Evolutionary conservation across 495 filamentous ascomycete genomes (phyloP).

Genomic region (Chaetomium fimeti): DNA sequence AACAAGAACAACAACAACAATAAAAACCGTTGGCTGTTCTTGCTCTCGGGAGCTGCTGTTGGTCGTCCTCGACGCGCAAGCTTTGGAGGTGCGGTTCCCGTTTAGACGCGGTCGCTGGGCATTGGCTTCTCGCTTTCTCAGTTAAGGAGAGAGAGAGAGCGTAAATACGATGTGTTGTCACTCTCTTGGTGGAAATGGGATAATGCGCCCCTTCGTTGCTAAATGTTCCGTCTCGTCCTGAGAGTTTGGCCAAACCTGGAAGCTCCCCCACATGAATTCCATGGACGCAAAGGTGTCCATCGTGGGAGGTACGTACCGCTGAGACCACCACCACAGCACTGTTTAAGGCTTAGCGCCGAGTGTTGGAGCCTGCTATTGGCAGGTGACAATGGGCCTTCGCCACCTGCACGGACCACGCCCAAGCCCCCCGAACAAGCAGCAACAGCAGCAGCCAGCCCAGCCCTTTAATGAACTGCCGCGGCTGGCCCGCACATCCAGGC

Average conservation of each 20-base stretch:
- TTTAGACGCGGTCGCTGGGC: slow-evolving; percentile 2
- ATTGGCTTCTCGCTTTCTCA: not conserved
- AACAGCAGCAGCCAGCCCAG: slow-evolving; percentile 14
- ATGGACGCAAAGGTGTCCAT: slow-evolving; percentile 24
- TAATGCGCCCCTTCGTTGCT: not conserved
- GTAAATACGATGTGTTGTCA: not conserved
- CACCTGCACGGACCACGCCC: slow-evolving; percentile 23
- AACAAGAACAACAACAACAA: not conserved
- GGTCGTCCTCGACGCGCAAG: not conserved
- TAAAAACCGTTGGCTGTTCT: not conserved
- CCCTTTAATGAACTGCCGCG: slow-evolving; percentile 29
- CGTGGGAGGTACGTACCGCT: slow-evolving; percentile 8
- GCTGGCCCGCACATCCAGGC: slow-evolving; percentile 48
- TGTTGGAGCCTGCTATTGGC: not conserved
- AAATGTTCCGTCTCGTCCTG: slow-evolving; percentile 3
- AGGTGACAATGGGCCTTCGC: not conserved
- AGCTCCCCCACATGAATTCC: slow-evolving; percentile 25
- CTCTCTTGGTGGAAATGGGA: not conserved
- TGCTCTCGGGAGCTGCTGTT: not conserved
- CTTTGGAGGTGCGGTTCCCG: not conserved
- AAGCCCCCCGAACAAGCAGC: not conserved
- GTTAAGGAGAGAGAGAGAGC: not conserved
- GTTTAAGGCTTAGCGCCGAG: slow-evolving; percentile 8
- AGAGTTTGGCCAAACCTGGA: slow-evolving; percentile 20
- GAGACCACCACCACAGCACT: not conserved